Conservation (phyloP, 176 grass and related monocot species). For the Cenchrus fungigraminus region DNA sequence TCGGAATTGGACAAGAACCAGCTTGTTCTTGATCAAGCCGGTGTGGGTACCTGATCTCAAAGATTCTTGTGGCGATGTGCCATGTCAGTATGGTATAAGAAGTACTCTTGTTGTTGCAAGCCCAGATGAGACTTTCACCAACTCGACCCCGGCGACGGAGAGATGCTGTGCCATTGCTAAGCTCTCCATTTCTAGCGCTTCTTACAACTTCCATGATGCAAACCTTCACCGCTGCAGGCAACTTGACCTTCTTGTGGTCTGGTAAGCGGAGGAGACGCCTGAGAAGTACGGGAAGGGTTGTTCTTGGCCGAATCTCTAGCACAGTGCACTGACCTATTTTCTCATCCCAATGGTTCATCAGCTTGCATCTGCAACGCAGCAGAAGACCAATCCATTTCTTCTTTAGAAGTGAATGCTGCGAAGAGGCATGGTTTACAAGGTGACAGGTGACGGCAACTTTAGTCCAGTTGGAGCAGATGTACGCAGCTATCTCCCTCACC, state of each 20-base stretch:
- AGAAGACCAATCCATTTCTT: neutral
- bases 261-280: neutral
- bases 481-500: neutral
- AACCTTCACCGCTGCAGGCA: neutral
- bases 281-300: neutral
- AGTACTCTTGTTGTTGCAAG: neutral
- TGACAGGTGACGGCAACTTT: neutral
- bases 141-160: neutral
- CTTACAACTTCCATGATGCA: neutral
- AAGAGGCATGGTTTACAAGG: neutral
- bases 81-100: constrained; percentile 1
- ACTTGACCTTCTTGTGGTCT: neutral
- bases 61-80: constrained; percentile 37
- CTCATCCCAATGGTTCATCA: constrained; percentile 3
- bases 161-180: neutral
- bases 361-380: neutral
- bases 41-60: neutral
- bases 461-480: constrained; percentile 28
- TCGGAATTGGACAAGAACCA: neutral
- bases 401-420: too few species aligned
- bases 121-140: neutral
- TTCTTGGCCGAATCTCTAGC: neutral
- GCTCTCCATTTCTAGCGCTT: neutral
- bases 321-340: neutral
- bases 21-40: neutral